phyloP scores from a whole-genome alignment of 768 basidiomycete species.

The Phaeotremella skinneri region DNA sequence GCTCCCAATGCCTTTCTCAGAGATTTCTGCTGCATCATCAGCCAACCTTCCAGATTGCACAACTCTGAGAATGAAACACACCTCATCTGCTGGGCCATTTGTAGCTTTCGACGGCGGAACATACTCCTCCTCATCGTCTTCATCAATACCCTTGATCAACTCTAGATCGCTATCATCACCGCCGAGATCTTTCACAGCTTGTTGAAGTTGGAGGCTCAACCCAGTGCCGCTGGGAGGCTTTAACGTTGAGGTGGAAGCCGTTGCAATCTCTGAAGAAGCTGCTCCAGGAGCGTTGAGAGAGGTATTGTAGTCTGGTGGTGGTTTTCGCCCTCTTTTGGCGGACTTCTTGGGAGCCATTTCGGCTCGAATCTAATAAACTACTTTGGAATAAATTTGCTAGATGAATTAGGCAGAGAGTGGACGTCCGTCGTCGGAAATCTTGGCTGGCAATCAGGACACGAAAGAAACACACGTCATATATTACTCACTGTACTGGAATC shows the following conservation, averaged over 20 bases:
- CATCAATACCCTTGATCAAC: slow-evolving; percentile 45
- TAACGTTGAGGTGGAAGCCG: neutral
- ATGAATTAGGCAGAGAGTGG: neutral
- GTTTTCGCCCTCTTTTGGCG: slow-evolving; percentile 4
- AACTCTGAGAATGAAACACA: neutral
- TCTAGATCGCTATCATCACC: slow-evolving; percentile 50
- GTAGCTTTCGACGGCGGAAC: slow-evolving; percentile 1
- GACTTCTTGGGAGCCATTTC: slow-evolving; percentile 8
- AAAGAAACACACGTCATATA: too few species aligned
- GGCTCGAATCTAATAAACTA: too few species aligned
- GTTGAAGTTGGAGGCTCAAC: slow-evolving; percentile 28
- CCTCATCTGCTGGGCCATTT: slow-evolving; percentile 9
- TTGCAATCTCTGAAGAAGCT: neutral
- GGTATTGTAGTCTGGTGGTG: neutral
- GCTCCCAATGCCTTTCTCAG: slow-evolving; percentile 42
- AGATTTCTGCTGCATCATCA: slow-evolving; percentile 29
- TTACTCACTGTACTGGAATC: too few species aligned
- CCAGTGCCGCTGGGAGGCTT: neutral
- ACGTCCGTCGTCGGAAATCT: neutral
- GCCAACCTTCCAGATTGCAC: slow-evolving; percentile 1
- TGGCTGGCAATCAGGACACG: too few species aligned
- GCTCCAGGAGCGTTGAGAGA: neutral
- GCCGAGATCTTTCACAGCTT: slow-evolving; percentile 48
- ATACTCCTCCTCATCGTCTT: slow-evolving; percentile 34
- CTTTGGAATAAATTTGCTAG: neutral